These are phyloP conservation scores for Hansenula sp. DNA, from an alignment of 1,139 yeast genomes.

Conservation along the genomic window DNA sequence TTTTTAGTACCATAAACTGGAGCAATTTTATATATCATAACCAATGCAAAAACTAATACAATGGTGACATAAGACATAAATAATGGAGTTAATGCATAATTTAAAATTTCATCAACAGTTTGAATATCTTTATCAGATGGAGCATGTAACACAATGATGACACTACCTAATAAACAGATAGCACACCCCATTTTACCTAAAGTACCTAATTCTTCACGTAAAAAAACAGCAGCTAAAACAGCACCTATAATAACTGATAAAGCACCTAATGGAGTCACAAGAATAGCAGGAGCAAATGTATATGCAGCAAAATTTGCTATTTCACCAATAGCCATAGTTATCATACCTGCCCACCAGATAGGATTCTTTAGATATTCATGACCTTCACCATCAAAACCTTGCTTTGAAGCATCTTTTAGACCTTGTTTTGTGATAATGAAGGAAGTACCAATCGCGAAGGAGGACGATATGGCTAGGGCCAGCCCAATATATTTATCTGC, in stretches of 20 bases:
- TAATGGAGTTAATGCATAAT: slow-evolving; percentile 77
- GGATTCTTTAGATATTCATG: slow-evolving; percentile 78
- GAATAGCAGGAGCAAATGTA: slow-evolving; percentile 90
- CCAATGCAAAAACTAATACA: slow-evolving; percentile 63
- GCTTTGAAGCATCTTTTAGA: slow-evolving; percentile 64
- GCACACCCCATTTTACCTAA: slow-evolving; percentile 96
- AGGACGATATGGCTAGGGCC: slow-evolving; percentile 82
- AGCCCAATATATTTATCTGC: slow-evolving; percentile 83
- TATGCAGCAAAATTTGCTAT: slow-evolving; percentile 92
- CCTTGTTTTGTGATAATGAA: slow-evolving; percentile 90
- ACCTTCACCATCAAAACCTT: slow-evolving; percentile 67
- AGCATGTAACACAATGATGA: slow-evolving; percentile 87
- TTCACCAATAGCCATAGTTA: slow-evolving; percentile 90
- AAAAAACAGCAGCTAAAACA: slow-evolving; percentile 76
- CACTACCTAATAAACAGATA: slow-evolving; percentile 82
- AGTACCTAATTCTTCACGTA: slow-evolving; percentile 83
- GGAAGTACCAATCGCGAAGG: slow-evolving; percentile 86
- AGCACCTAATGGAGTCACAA: slow-evolving; percentile 92
- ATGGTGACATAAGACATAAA: slow-evolving; percentile 62
- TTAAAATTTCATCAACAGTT: slow-evolving; percentile 84
- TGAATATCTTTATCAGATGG: slow-evolving; percentile 88
- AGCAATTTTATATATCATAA: slow-evolving; percentile 80
- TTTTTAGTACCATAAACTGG: slow-evolving; percentile 77
- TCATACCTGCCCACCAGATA: slow-evolving; percentile 93
- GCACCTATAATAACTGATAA: slow-evolving; percentile 88